Evolutionary conservation across 2,329 filamentous ascomycete genomes (phyloP).

Genomic region (Aureobasidium uvarum): DNA sequence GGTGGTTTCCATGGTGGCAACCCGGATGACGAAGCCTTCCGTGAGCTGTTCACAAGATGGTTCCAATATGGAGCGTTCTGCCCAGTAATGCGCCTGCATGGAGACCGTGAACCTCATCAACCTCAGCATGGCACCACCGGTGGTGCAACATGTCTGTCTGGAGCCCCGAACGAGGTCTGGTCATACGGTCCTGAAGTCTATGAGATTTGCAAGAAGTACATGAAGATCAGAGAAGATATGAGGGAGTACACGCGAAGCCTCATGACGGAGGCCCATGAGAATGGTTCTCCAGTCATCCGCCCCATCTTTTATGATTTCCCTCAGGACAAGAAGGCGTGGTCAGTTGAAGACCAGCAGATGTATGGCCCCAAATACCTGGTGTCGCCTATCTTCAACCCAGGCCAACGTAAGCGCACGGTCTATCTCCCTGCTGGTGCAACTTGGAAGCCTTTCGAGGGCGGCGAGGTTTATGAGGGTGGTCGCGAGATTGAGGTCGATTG

Average conservation of each 20-base stretch:
- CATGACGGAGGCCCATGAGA: slow-evolving; percentile 61
- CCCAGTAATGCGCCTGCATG: slow-evolving; percentile 66
- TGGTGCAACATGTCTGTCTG: slow-evolving; percentile 44
- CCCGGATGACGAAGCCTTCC: slow-evolving; percentile 55
- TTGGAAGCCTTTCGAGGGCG: slow-evolving; percentile 47
- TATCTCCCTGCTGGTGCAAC: slow-evolving; percentile 54
- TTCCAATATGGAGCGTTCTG: slow-evolving; percentile 69
- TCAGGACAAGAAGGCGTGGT: slow-evolving; percentile 54
- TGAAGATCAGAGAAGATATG: slow-evolving; percentile 58
- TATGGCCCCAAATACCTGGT: slow-evolving; percentile 61
- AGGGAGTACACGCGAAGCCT: slow-evolving; percentile 57
- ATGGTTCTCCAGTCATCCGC: slow-evolving; percentile 61
- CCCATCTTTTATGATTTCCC: slow-evolving; percentile 65
- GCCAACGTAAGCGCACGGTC: slow-evolving; percentile 46
- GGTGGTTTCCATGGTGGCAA: slow-evolving; percentile 67
- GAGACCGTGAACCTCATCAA: slow-evolving; percentile 61
- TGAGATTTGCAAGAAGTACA: slow-evolving; percentile 59
- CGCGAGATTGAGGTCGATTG: slow-evolving; percentile 44
- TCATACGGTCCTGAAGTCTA: slow-evolving; percentile 62
- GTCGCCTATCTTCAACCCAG: slow-evolving; percentile 55
- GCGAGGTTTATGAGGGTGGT: slow-evolving; percentile 42
- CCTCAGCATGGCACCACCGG: slow-evolving; percentile 43
- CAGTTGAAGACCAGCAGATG: slow-evolving; percentile 62
- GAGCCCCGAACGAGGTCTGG: slow-evolving; percentile 64
- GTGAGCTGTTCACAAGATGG: slow-evolving; percentile 65